Base-by-base conservation (phyloP, 495 filamentous ascomycete species). In the Talaromyces wortmannii region DNA sequence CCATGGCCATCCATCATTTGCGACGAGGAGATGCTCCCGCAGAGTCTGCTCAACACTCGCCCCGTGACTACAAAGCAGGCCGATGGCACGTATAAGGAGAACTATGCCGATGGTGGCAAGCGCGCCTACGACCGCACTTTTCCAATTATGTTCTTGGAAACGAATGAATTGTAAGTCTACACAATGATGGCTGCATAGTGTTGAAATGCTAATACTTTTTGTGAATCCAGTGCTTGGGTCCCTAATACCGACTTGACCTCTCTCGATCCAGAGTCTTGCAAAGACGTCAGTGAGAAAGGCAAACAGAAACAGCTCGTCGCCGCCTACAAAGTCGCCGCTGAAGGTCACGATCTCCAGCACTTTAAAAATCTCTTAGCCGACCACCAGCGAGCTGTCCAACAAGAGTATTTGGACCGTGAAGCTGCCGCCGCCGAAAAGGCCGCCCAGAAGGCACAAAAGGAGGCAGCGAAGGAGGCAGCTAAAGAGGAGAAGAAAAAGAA, bases 61-160 rank as follows among this genome's bases (percentile, higher is more conserved):
- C 91, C 91, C 2, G 88, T 95, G 36, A 91, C 89, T 7, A 89
- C 92, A 31, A 81, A 80, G 59, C 84, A 88, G 44, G 64, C 78
- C 17, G 91, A 95, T 71, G 91, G 91, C 31, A 85, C 86, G 2
- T 92, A 90, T 70, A 83, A 87, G 48, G 87, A 88, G 48, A 90
- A 90, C 59, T 92, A 87, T 65, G 80, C 82, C 30, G 90, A 94
- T 61, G 90, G 83, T 55, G 91, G 86, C 56, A 91, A 90, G 75
- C 87, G 90, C 53, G 85, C 78, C 15, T 79, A 83, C 42, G 90
- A 96, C 67, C 80, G 92, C 44, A 91, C 88, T 5, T 96, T 87
- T 67, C 90, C 92, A 3, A 84, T 97, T 58, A 96, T 96, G 91
- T 97, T 94, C 69, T 75, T 97, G 53, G 77, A 84, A 55, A 95